Base-by-base conservation (phyloP, 805 yeast species). In the Candida glaebosa region DNA sequence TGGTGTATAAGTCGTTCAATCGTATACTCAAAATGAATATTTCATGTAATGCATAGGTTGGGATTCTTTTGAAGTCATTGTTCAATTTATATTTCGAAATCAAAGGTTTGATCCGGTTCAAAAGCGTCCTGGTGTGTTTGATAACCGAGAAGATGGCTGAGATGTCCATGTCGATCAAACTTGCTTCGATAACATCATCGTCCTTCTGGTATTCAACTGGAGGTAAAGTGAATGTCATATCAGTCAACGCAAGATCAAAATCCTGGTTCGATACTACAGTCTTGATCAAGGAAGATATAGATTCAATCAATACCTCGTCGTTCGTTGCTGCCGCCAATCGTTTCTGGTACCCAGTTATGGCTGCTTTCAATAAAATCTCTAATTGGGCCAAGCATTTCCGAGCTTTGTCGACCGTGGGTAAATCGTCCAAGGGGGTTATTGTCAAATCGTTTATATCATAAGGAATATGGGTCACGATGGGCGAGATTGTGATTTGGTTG, bases 1-100 rank as follows among this genome's bases (percentile, higher is more conserved):
- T 57, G 4, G 71, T 63, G 49, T 76, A 77, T 24, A 77, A 41
- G 49, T 78, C 82, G 34, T 80, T 78, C 32, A 75, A 51, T 37
- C 78, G 58, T 26, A 76, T 50, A 3, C 77, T 60, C 40, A 70
- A 46, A 5, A 75, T 64, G 42, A 76, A 67, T 3, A 76, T 58
- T 43, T 74, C 61, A 48, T 79, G 84, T 31, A 76, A 50, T 0
- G 76, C 31, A n/a, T 39, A 37, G 54, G 49, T 38, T 34, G 18
- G 38, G 31, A 18, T 40, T 30, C 44, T 48, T 25, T 47, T 53
- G 43, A 56, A 51, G 15, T 48, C 43, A 15, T 49, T 45, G 3
- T 58, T 51, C n/a, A 5, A 47, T 42, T 60, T 59, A 41, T 64
- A 47, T 18, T 48, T 40, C 8, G 33, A 43, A 4, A 58, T 49